Conservation (phyloP, 768 basidiomycete species). For the Gyrodon lividus region DNA sequence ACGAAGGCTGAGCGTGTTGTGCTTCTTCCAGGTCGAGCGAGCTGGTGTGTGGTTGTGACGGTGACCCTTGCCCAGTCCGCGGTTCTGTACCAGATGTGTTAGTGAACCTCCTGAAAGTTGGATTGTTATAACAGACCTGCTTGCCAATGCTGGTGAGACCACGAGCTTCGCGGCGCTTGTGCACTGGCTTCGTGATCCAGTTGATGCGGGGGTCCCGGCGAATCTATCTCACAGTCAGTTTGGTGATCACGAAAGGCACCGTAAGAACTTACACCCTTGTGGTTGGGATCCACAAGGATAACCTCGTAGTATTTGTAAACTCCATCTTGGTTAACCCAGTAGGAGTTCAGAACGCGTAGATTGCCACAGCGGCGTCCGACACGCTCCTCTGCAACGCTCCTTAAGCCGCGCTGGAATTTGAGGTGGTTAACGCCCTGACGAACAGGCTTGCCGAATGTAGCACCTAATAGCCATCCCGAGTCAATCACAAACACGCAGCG, state of each 20-base stretch:
- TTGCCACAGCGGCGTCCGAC: conserved; percentile 96
- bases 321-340: conserved; percentile 99
- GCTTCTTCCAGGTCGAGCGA: conserved; percentile 92
- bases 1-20: conserved; percentile 95
- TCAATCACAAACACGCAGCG: neutral
- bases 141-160: conserved; percentile 97
- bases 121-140: conserved; percentile 53
- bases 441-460: conserved; percentile 98
- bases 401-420: conserved; percentile 93
- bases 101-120: neutral
- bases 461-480: conserved; percentile 50
- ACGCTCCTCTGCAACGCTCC: conserved; percentile 95
- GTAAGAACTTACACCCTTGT: conserved; percentile 75
- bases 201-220: conserved; percentile 96
- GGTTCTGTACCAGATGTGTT: conserved; percentile 58
- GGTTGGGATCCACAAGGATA: conserved; percentile 93
- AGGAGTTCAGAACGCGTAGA: conserved; percentile 94
- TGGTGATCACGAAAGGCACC: neutral
- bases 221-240: conserved; percentile 50
- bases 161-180: conserved; percentile 97
- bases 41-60: conserved; percentile 91
- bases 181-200: conserved; percentile 98
- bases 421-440: conserved; percentile 99
- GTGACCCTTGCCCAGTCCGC: conserved; percentile 95
- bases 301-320: conserved; percentile 99